phyloP scores from a whole-genome alignment of 2,329 filamentous ascomycete genomes.

The Sporothrix euskadiensis region DNA sequence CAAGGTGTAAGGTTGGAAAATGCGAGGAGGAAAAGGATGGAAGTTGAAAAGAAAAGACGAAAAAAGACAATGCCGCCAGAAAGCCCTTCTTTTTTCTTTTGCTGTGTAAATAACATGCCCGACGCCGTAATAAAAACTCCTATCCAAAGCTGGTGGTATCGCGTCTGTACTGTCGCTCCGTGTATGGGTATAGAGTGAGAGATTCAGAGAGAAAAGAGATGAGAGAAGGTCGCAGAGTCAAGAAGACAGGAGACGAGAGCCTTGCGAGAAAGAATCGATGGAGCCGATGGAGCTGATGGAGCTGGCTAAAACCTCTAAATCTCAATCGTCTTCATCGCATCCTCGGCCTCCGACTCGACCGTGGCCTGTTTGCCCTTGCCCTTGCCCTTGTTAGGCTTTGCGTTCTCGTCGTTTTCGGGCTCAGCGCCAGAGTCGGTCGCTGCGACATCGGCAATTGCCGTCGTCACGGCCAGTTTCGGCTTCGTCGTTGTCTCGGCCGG shows the following conservation, averaged over 20 bases:
- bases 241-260: background rate
- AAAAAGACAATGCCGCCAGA: slow-evolving; percentile 23
- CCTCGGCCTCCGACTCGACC: slow-evolving; percentile 41
- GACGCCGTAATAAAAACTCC: slow-evolving; percentile 31
- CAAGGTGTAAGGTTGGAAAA: background rate
- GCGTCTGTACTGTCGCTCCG: slow-evolving; percentile 10
- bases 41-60: background rate
- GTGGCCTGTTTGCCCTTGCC: slow-evolving; percentile 18
- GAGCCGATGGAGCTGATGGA: background rate
- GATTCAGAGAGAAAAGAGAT: slow-evolving; percentile 17
- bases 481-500: background rate
- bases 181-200: slow-evolving; percentile 17
- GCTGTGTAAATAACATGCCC: slow-evolving; percentile 25
- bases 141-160: slow-evolving; percentile 30
- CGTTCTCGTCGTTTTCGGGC: slow-evolving; percentile 24
- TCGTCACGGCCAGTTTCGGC: background rate
- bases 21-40: background rate
- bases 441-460: slow-evolving; percentile 24
- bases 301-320: slow-evolving; percentile 45
- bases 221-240: background rate
- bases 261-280: too few relatives aligned
- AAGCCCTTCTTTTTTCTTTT: slow-evolving; percentile 14
- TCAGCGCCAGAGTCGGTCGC: background rate
- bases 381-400: slow-evolving; percentile 17
- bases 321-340: slow-evolving; percentile 63